A percentile compares a stretch with the other conserved stretches of the same genome.
Evolutionary conservation across 495 filamentous ascomycete species (phyloP).

Genomic region (Penicillium canariense): DNA sequence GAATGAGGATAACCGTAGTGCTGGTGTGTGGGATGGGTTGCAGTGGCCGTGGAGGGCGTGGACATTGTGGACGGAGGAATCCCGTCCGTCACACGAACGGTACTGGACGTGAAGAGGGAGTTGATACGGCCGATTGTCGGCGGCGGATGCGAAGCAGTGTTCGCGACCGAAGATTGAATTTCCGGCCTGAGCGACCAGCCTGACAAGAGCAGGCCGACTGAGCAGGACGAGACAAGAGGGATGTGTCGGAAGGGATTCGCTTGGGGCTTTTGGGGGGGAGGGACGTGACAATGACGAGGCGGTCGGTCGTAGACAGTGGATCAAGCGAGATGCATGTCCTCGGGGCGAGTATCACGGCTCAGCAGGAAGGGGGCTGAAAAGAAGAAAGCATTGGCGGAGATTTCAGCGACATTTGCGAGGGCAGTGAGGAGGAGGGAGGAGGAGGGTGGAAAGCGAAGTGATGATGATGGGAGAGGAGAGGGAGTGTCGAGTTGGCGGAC

Average conservation of each 20-base stretch:
- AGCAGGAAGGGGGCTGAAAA: conserved; percentile 21
- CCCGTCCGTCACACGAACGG: conserved; percentile 35
- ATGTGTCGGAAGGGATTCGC: conserved; percentile 19
- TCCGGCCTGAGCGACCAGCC: not conserved
- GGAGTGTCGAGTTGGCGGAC: no score
- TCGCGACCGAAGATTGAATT: not conserved
- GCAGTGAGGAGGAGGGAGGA: not conserved
- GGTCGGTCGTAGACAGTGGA: conserved; percentile 18
- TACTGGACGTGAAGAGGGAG: conserved; percentile 70
- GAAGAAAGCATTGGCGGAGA: conserved; percentile 7
- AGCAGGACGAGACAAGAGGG: not conserved
- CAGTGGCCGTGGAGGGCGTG: conserved; percentile 78
- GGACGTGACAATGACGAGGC: conserved; percentile 33
- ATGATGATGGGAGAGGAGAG: conserved; percentile 15
- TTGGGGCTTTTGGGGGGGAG: not conserved
- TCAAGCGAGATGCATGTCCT: conserved; percentile 24
- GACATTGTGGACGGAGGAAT: conserved; percentile 61
- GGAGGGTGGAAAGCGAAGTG: conserved; percentile 15
- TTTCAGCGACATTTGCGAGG: conserved; percentile 13
- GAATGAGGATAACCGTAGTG: conserved; percentile 71
- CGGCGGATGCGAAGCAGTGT: not conserved
- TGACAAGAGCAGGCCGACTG: not conserved
- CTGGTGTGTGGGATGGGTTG: conserved; percentile 70
- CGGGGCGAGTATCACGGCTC: conserved; percentile 19
- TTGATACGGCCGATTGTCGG: conserved; percentile 47